Evolutionary conservation across 1,284 basidiomycete genomes (phyloP), one percentile per base, ranked within the genome.

Genomic region (Phenoliferia sp.): DNA sequence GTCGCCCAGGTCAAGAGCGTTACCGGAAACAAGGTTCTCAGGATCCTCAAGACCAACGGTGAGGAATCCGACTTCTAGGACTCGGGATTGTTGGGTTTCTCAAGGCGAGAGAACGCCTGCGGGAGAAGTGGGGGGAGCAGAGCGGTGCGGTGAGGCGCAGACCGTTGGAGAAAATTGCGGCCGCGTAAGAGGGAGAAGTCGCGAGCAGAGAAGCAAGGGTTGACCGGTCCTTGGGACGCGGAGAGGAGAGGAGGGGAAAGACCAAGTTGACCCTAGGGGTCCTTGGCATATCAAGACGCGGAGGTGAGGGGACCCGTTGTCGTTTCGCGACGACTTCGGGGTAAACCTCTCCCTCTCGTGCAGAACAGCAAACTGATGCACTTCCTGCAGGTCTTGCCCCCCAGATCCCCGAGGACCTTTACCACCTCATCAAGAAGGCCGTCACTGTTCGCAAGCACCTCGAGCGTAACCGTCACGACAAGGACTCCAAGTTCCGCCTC

Each of bases 361-460:
- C 39, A 44, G 12, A 22, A 22, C 39, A 22, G n/a, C n/a, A 44
- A 22, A 44, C 39, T 44, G 39, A 44, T 44, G 39, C 39, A 12
- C 10, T 26, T 55, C 17, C 28, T 54, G 15, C 50, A 94, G 92
- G 92, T 83, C 90, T 98, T 83, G 94, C 90, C 80, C 94, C 94
- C 79, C 86, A 89, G 83, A 93, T 98, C 84, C 95, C 95, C 77
- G 95, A 99, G 88, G 95, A 98, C 87, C 89, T 98, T 71, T 97
- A 93, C 90, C 90, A 94, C 87, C 89, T 97, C 81, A 90, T 98
- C 87, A 98, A 98, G 89, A 98, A 98, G 88, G 95, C 95, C 80
- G 94, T 98, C 80, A 86, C 91, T 76, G 92, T 99, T 80, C 93
- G 95, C 83, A 98, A 98, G 87, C 95, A 98, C 84, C 88, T 99